phyloP scores from a whole-genome alignment of 495 filamentous ascomycete species.

The Recurvomyces mirabilis region DNA sequence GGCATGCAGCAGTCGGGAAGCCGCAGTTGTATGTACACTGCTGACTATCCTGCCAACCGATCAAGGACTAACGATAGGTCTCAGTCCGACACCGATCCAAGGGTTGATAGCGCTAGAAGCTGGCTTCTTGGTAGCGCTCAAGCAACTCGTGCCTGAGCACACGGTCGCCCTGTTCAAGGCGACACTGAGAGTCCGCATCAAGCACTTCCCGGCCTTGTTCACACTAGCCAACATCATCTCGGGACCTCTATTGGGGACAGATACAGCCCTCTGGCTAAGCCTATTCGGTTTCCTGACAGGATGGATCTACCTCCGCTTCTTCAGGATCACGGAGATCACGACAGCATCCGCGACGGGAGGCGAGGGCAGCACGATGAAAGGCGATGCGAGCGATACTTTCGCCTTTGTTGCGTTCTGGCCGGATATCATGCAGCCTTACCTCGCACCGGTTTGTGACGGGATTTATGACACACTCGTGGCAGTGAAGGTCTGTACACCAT shows the following conservation, averaged over 20 bases:
- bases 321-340: slow-evolving; percentile 45
- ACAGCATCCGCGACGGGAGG: slow-evolving; percentile 40
- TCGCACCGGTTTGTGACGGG: slow-evolving; percentile 59
- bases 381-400: slow-evolving; percentile 92
- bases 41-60: too few relatives aligned
- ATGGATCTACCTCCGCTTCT: slow-evolving; percentile 97
- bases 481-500: slow-evolving; percentile 69
- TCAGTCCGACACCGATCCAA: slow-evolving; percentile 64
- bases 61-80: too few relatives aligned
- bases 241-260: slow-evolving; percentile 70
- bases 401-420: slow-evolving; percentile 93
- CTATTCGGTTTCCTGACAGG: slow-evolving; percentile 73
- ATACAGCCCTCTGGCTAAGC: slow-evolving; percentile 69
- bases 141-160: slow-evolving; percentile 94
- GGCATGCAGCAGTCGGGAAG: slow-evolving; percentile 14
- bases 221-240: slow-evolving; percentile 65
- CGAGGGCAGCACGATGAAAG: slow-evolving; percentile 48
- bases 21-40: slow-evolving; percentile 16
- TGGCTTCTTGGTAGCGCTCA: slow-evolving; percentile 93
- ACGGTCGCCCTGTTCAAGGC: slow-evolving; percentile 90
- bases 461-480: slow-evolving; percentile 65
- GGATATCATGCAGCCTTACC: slow-evolving; percentile 65
- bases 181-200: slow-evolving; percentile 79
- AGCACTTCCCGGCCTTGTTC: slow-evolving; percentile 87
- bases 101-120: slow-evolving; percentile 83